These are phyloP conservation scores for Fusarium redolens DNA, from an alignment of 2,329 filamentous ascomycete species.

Conservation along the genomic window DNA sequence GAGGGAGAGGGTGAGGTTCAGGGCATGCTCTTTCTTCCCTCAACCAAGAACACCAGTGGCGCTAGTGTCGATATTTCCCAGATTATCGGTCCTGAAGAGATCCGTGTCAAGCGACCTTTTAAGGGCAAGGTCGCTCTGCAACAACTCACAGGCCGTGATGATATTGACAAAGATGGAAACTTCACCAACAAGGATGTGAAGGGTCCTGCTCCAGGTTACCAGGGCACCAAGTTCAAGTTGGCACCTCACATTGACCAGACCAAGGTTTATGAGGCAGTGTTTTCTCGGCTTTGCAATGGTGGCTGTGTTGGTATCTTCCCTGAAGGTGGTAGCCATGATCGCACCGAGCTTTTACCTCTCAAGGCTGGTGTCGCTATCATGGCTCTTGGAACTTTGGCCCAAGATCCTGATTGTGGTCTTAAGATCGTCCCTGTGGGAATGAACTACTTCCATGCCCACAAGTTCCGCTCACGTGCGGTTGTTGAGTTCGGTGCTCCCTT, in stretches of 20 bases:
- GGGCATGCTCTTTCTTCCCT: slow-evolving; percentile 88
- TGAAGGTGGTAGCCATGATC: slow-evolving; percentile 95
- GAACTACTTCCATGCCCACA: slow-evolving; percentile 99
- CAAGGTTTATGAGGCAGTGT: slow-evolving; percentile 92
- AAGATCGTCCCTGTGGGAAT: slow-evolving; percentile 97
- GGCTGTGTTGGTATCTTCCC: slow-evolving; percentile 97
- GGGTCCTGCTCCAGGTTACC: slow-evolving; percentile 70
- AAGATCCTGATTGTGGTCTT: slow-evolving; percentile 86
- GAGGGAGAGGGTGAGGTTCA: slow-evolving; percentile 76
- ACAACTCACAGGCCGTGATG: slow-evolving; percentile 84
- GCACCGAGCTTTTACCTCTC: slow-evolving; percentile 88
- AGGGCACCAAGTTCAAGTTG: slow-evolving; percentile 85
- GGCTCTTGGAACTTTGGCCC: slow-evolving; percentile 89
- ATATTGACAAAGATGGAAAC: slow-evolving; percentile 74
- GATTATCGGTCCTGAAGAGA: slow-evolving; percentile 81
- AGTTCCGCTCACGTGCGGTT: slow-evolving; percentile 95
- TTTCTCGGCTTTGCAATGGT: slow-evolving; percentile 81
- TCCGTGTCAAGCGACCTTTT: slow-evolving; percentile 89
- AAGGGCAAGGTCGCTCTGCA: slow-evolving; percentile 78
- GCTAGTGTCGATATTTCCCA: slow-evolving; percentile 87
- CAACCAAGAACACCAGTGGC: slow-evolving; percentile 78
- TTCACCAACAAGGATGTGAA: slow-evolving; percentile 67
- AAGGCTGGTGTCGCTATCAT: slow-evolving; percentile 99
- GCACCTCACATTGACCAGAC: slow-evolving; percentile 95
- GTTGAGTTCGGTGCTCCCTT: slow-evolving; percentile 94